phyloP scores from a whole-genome alignment of 2,329 filamentous ascomycete genomes.

The Fusarium xyrophilum region DNA sequence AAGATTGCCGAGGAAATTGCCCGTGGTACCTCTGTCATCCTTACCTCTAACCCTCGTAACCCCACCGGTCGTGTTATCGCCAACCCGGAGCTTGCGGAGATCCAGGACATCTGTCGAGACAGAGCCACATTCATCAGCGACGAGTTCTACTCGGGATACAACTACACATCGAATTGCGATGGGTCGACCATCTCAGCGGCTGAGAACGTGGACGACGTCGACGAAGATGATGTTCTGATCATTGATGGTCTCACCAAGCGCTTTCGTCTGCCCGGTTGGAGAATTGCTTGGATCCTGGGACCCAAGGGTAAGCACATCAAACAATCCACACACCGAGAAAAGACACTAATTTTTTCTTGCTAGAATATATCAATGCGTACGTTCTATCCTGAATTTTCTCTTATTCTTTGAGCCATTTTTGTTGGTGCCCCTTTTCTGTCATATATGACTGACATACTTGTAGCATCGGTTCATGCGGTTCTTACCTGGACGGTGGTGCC shows the following conservation, averaged over 20 bases:
- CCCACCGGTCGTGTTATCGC: slow-evolving; percentile 88
- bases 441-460: neutral
- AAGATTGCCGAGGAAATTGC: slow-evolving; percentile 93
- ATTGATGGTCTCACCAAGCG: slow-evolving; percentile 97
- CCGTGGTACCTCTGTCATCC: slow-evolving; percentile 83
- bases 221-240: slow-evolving; percentile 89
- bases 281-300: slow-evolving; percentile 94
- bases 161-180: slow-evolving; percentile 88
- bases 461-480: slow-evolving; percentile 83
- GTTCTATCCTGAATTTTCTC: neutral
- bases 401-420: neutral
- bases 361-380: neutral
- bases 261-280: slow-evolving; percentile 94
- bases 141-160: slow-evolving; percentile 96
- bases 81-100: slow-evolving; percentile 84
- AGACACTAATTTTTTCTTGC: neutral
- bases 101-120: slow-evolving; percentile 91
- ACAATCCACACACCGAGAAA: neutral
- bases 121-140: slow-evolving; percentile 92
- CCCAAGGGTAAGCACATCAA: slow-evolving; percentile 67
- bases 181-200: slow-evolving; percentile 78
- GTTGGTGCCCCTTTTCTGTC: neutral
- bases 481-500: slow-evolving; percentile 92
- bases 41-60: slow-evolving; percentile 95
- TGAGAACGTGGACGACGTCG: slow-evolving; percentile 82